These are phyloP conservation scores for Tulasnella sp. DNA, from an alignment of 768 basidiomycete genomes.

Conservation along the genomic window DNA sequence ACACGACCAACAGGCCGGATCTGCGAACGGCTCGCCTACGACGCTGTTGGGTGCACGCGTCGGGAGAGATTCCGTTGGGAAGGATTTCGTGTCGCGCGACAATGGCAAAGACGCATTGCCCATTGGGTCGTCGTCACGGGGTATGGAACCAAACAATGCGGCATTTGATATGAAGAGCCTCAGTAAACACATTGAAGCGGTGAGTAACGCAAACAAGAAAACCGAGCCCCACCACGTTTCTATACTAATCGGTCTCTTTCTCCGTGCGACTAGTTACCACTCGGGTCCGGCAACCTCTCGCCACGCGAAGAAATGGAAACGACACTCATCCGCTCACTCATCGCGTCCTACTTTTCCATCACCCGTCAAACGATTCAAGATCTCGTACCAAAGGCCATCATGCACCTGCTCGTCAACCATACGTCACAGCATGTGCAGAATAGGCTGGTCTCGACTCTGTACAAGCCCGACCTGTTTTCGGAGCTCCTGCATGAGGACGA, in stretches of 20 bases:
- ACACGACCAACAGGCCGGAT: not conserved
- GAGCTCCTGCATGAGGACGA: slow-evolving; percentile 68
- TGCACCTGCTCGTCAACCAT: slow-evolving; percentile 95
- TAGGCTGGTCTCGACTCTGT: slow-evolving; percentile 82
- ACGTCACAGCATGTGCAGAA: slow-evolving; percentile 97
- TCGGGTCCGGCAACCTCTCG: slow-evolving; percentile 52
- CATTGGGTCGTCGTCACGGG: slow-evolving; percentile 36
- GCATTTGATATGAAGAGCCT: slow-evolving; percentile 98
- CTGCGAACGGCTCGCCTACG: not conserved
- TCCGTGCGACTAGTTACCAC: slow-evolving; percentile 33
- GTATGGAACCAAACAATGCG: slow-evolving; percentile 63
- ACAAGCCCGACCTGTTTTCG: slow-evolving; percentile 86
- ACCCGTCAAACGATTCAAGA: slow-evolving; percentile 96
- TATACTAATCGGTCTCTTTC: not conserved
- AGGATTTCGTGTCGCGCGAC: slow-evolving; percentile 8
- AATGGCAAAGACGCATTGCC: slow-evolving; percentile 22
- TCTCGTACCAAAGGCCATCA: slow-evolving; percentile 92
- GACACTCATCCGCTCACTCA: slow-evolving; percentile 83
- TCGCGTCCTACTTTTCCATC: slow-evolving; percentile 91
- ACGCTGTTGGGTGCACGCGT: not conserved
- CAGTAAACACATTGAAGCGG: slow-evolving; percentile 94
- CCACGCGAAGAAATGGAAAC: slow-evolving; percentile 95
- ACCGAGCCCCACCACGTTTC: not conserved
- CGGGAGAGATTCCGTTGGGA: slow-evolving; percentile 12
- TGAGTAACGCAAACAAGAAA: slow-evolving; percentile 39